These are phyloP conservation scores for Houttuynia cordata DNA, from an alignment of 164 flowering plant species.

Conservation along the genomic window DNA sequence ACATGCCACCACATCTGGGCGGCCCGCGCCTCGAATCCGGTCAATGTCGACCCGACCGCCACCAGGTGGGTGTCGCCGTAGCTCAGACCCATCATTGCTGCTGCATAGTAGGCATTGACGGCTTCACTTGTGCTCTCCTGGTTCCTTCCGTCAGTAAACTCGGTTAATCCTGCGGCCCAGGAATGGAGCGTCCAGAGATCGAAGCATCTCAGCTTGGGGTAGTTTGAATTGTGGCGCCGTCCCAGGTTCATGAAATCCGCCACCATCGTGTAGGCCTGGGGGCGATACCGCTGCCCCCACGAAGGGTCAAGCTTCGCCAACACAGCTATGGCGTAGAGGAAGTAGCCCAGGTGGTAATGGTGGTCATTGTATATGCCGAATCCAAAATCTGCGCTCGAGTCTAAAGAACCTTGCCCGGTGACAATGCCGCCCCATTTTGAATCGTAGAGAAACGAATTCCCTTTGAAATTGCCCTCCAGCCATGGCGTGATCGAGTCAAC, in stretches of 20 bases:
- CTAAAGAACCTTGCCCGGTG: constrained; percentile 51
- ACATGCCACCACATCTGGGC: constrained; percentile 92
- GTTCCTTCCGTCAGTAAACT: constrained; percentile 73
- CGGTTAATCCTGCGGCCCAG: constrained; percentile 85
- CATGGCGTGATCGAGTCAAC: constrained; percentile 68
- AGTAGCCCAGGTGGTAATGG: constrained; percentile 83
- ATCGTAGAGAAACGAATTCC: constrained; percentile 78
- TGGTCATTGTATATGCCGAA: constrained; percentile 88
- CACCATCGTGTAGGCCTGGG: constrained; percentile 69
- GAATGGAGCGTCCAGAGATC: constrained; percentile 84
- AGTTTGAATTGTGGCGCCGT: constrained; percentile 22
- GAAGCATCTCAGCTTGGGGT: constrained; percentile 66
- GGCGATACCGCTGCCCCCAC: constrained; percentile 79
- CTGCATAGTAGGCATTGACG: constrained; percentile 77
- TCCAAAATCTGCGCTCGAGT: constrained; percentile 82
- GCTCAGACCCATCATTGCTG: constrained; percentile 83
- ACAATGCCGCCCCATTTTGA: constrained; percentile 83
- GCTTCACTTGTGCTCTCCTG: constrained; percentile 93
- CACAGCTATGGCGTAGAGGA: constrained; percentile 75
- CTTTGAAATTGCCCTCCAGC: constrained; percentile 63
- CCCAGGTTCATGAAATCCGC: constrained; percentile 74
- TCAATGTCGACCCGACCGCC: constrained; percentile 56
- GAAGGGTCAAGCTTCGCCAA: constrained; percentile 69
- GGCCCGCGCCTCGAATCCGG: constrained; percentile 59
- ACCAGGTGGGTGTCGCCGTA: constrained; percentile 76